Evolutionary conservation across 1,284 basidiomycete species (phyloP).

Genomic region (Amylostereum areolatum): DNA sequence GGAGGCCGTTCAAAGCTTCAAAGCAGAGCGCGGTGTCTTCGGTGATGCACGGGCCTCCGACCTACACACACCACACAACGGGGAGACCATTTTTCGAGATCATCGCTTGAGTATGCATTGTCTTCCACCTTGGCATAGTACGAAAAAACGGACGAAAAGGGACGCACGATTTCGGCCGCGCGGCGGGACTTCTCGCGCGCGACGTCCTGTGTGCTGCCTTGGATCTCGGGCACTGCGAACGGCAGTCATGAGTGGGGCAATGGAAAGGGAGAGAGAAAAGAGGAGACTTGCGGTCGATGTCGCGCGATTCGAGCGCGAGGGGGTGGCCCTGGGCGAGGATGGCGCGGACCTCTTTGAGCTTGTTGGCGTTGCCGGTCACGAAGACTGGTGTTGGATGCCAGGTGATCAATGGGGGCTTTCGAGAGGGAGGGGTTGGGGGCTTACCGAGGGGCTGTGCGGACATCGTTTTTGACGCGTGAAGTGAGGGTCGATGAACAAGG

Average conservation of each 20-base stretch:
- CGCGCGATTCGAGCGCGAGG: conserved; percentile 63
- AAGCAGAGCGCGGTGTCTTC: conserved; percentile 97
- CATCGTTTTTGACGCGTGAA: no score
- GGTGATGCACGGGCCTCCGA: conserved; percentile 86
- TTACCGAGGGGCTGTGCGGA: no score
- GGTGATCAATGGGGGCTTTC: no score
- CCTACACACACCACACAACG: conserved; percentile 28
- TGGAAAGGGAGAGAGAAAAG: conserved; percentile 7
- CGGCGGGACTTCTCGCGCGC: conserved; percentile 83
- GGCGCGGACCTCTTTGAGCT: conserved; percentile 82
- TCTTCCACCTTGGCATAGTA: not conserved
- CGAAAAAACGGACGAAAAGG: not conserved
- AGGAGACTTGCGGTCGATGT: conserved; percentile 56
- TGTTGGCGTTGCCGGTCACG: conserved; percentile 93
- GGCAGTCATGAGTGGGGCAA: not conserved
- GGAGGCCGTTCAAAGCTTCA: conserved; percentile 83
- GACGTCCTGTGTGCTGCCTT: conserved; percentile 90
- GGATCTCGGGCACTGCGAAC: conserved; percentile 82
- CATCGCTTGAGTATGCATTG: not conserved
- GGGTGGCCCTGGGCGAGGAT: conserved; percentile 61
- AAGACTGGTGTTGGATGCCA: conserved; percentile 51
- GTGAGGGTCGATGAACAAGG: no score
- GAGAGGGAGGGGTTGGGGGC: no score
- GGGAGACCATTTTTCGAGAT: not conserved
- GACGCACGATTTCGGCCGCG: conserved; percentile 73